Evolutionary conservation across 2,329 filamentous ascomycete genomes (phyloP), one percentile per base, ranked within the genome.

Genomic region (Colletotrichum brevisporum): DNA sequence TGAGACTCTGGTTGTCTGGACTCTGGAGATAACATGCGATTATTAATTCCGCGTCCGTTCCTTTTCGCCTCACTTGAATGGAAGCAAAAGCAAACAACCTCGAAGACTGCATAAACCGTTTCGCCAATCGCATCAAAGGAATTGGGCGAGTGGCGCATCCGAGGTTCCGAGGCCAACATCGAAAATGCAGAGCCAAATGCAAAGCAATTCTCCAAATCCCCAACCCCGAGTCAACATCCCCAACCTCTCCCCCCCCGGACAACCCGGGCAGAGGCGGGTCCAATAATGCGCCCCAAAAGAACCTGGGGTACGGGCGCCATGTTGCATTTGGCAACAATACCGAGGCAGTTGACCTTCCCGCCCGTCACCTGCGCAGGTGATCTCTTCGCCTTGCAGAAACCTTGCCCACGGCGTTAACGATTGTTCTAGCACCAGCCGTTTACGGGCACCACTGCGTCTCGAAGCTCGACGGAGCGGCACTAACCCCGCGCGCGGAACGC

Each of bases 291-390:
- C 43, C 39, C 31, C 31, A 55, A 43, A 64, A 36, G 43, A 27
- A 52, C 51, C 31, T 43, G 36, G 45, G 63, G 36, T 58, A 47
- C 10, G 10, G 36, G 56, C 21, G 27, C 56, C 55, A 66, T 69
- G 43, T 62, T 56, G 52, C 6, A 51, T 66, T 66, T 36, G 62
- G 66, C 51, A n/a, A 3, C 18, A 66, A 60, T 39, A 36, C 66
- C 66, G 66, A 69, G 50, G 62, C 51, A 39, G n/a, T 41, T 59
- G 36, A 13, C 13, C 9, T 45, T 2, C 50, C 41, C 61, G 24
- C 50, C 16, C 26, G 5, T 26, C 31, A 9, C 15, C 3, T 39
- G 3, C 5, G 6, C 27, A 31, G 27, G 27, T 36, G 31, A 36
- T 36, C 31, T 36, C 31, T 10, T 36, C 31, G 5, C 31, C 31